Evolutionary conservation across 257 asterid genomes (phyloP), one percentile per base, ranked within the genome.

Genomic region (Anisodus acutangulus): DNA sequence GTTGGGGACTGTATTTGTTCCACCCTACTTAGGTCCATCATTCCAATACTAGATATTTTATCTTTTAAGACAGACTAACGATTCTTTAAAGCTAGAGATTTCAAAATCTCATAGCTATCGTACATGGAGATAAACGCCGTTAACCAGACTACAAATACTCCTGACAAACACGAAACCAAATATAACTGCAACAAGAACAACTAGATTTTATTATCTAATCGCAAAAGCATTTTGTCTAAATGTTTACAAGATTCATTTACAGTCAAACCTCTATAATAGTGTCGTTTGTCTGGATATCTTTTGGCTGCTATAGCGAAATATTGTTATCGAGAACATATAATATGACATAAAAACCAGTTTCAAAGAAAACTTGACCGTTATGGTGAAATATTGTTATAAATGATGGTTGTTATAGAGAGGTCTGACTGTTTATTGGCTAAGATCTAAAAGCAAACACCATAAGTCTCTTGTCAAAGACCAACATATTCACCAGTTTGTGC

Each of bases 391-490:
- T 31, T 31, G 35, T 31, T 31, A 31, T 31, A 31, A 31, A 31
- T 31, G 35, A 31, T 31, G 35, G 35, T 31, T 31, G 35, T 31
- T 1, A 31, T 1, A 31, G 35, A 31, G 35, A 31, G 35, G 35
- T 31, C 35, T 31, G 35, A 31, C 2, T 31, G 35, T 31, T 0
- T 31, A 71, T 71, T 43, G 37, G 60, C 8, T 74, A 74, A 74
- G 60, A 74, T 74, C 80, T 49, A 19, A 74, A 74, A 74, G 80
- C 59, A 74, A 45, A 45, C 39, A n/a, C 39, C 39, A 71, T 9
- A 71, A 2, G 47, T 66, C 5, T 12, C 58, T 71, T 45, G 58
- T 19, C n/a, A n/a, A 9, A 71, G 80, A 71, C 39, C 5, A 58
- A 71, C 39, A 45, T 10, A n/a, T n/a, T 71, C 58, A 71, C 7